A percentile compares a stretch with the other conserved stretches of the same genome.
These are phyloP conservation scores for Globisporangium barbulae DNA, from an alignment of 352 stramenopile genomes.

Conservation along the genomic window DNA sequence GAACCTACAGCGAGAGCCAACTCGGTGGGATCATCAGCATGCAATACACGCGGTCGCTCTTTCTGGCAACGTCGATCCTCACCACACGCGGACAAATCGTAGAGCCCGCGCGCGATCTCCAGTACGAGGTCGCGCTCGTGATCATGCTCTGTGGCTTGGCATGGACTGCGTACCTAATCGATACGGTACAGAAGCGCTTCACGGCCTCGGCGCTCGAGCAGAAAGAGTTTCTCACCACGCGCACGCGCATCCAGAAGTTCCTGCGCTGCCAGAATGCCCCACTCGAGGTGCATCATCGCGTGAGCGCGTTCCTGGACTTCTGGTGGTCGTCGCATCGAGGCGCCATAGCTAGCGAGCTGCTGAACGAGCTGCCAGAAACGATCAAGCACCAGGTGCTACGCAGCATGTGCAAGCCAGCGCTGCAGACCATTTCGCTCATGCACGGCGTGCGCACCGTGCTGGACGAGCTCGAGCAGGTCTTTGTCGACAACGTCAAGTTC, in stretches of 20 bases:
- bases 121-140: slow-evolving; percentile 28
- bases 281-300: slow-evolving; percentile 27
- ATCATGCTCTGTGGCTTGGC: slow-evolving; percentile 42
- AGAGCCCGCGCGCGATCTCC: slow-evolving; percentile 25
- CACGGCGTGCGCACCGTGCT: slow-evolving; percentile 15
- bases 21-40: slow-evolving; percentile 16
- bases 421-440: slow-evolving; percentile 29
- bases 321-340: slow-evolving; percentile 42
- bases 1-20: slow-evolving; percentile 12
- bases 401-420: slow-evolving; percentile 27
- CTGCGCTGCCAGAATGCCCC: slow-evolving; percentile 34
- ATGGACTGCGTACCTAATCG: slow-evolving; percentile 34
- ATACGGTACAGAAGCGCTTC: slow-evolving; percentile 42
- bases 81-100: slow-evolving; percentile 23
- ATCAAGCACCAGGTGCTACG: slow-evolving; percentile 29
- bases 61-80: slow-evolving; percentile 23
- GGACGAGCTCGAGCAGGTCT: slow-evolving; percentile 29
- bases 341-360: slow-evolving; percentile 29
- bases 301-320: slow-evolving; percentile 42
- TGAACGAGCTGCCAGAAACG: slow-evolving; percentile 24
- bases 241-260: slow-evolving; percentile 34
- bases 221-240: slow-evolving; percentile 33
- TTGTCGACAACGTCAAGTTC: slow-evolving; percentile 32
- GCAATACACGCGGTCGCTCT: slow-evolving; percentile 28
- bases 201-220: slow-evolving; percentile 36